Conservation (phyloP, 257 asterid genomes). For the Penstemon barbatus region DNA sequence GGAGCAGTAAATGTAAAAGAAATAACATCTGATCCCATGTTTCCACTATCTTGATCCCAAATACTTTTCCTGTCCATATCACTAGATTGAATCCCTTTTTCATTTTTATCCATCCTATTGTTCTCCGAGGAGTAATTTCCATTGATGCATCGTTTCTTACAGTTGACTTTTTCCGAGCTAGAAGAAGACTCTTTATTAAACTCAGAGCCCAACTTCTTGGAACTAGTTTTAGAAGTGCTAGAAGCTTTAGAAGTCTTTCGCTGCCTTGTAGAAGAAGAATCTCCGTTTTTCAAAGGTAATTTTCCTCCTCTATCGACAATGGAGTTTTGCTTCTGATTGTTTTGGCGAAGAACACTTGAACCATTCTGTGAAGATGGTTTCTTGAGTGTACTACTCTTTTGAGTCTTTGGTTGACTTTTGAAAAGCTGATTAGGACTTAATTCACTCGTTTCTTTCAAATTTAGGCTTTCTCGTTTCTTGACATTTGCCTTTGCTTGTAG, state of each 20-base stretch:
- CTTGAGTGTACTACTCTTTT: slow-evolving; percentile 43
- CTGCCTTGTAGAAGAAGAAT: slow-evolving; percentile 46
- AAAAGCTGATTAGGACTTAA: slow-evolving; percentile 41
- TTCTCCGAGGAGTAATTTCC: slow-evolving; percentile 60
- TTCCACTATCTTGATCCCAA: slow-evolving; percentile 50
- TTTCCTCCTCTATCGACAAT: slow-evolving; percentile 64
- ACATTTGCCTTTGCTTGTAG: slow-evolving; percentile 87
- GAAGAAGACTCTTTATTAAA: slow-evolving; percentile 41
- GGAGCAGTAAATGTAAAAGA: slow-evolving; percentile 93
- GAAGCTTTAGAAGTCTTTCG: slow-evolving; percentile 45
- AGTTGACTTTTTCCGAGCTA: slow-evolving; percentile 38
- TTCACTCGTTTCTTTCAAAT: slow-evolving; percentile 44
- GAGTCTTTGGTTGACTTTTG: slow-evolving; percentile 47
- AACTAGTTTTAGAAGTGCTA: slow-evolving; percentile 46
- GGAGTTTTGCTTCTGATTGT: slow-evolving; percentile 85
- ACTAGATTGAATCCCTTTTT: slow-evolving; percentile 41
- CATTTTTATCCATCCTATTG: slow-evolving; percentile 39
- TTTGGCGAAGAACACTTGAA: slow-evolving; percentile 64
- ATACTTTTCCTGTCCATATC: slow-evolving; percentile 36
- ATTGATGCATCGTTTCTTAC: slow-evolving; percentile 68
- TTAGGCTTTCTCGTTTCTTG: slow-evolving; percentile 71
- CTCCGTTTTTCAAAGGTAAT: slow-evolving; percentile 48
- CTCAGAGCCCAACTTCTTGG: slow-evolving; percentile 55
- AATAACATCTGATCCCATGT: slow-evolving; percentile 59
- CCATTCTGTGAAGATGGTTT: slow-evolving; percentile 40